phyloP scores from a whole-genome alignment of 2,329 filamentous ascomycete species.

The Aspergillus sp. region DNA sequence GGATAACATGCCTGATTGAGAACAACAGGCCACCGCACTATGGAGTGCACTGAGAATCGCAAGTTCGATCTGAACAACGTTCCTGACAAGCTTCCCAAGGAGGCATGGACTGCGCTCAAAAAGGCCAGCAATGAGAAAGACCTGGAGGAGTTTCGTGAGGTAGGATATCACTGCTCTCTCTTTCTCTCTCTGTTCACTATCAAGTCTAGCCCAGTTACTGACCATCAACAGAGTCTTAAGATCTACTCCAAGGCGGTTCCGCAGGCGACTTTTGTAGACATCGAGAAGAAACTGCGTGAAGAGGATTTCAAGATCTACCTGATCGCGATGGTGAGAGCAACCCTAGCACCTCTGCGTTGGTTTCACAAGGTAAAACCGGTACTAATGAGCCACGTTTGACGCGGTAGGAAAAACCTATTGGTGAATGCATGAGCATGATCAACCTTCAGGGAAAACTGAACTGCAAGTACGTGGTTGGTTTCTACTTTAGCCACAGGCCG shows the following conservation, averaged over 20 bases:
- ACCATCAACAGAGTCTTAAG: conserved; percentile 33
- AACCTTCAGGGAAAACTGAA: conserved; percentile 46
- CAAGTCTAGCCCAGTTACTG: conserved; percentile 1
- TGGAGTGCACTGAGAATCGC: conserved; percentile 39
- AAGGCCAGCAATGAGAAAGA: conserved; percentile 43
- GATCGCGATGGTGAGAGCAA: conserved; percentile 39
- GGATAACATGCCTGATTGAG: conserved; percentile 1
- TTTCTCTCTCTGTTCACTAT: neutral
- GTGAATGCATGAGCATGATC: conserved; percentile 42
- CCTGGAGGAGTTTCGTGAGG: conserved; percentile 44
- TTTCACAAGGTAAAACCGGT: no score
- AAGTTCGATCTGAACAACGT: conserved; percentile 37
- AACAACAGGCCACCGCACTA: conserved; percentile 35
- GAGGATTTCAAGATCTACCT: conserved; percentile 42
- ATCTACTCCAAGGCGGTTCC: conserved; percentile 45
- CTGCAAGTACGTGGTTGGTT: conserved; percentile 44
- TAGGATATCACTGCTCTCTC: conserved; percentile 11
- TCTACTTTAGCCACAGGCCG: conserved; percentile 41
- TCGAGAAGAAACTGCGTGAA: conserved; percentile 45
- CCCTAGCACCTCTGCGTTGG: no score
- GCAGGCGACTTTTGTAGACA: conserved; percentile 38
- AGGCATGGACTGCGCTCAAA: conserved; percentile 45
- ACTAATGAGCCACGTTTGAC: conserved; percentile 1
- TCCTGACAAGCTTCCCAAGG: conserved; percentile 40
- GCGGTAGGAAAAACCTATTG: conserved; percentile 34